phyloP scores from a whole-genome alignment of 2,329 filamentous ascomycete species.

The Diaporthe capsici region DNA sequence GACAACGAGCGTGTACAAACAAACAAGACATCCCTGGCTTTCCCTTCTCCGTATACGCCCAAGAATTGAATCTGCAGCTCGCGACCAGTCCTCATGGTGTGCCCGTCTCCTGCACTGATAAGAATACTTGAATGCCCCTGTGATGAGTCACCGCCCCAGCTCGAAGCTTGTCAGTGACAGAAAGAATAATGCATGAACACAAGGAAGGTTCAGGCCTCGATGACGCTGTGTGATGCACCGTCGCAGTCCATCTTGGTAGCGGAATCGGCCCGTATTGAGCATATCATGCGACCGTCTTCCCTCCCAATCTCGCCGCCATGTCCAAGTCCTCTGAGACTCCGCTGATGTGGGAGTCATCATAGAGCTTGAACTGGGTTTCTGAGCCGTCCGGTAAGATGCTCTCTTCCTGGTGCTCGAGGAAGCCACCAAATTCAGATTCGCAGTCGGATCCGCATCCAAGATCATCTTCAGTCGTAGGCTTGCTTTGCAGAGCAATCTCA shows the following conservation, averaged over 20 bases:
- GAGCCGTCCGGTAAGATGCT: constrained; percentile 7
- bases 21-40: background rate
- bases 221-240: background rate
- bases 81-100: background rate
- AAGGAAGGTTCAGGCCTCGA: background rate
- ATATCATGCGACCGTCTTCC: background rate
- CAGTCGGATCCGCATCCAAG: background rate
- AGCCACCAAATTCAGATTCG: constrained; percentile 29
- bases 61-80: background rate
- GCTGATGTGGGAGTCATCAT: constrained; percentile 21
- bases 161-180: background rate
- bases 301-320: constrained; percentile 33
- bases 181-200: background rate
- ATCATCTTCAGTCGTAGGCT: background rate
- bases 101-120: background rate
- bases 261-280: background rate
- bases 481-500: background rate
- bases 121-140: constrained; percentile 1
- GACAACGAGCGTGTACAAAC: constrained; percentile 30
- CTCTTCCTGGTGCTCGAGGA: constrained; percentile 39
- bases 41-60: background rate
- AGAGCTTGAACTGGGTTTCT: background rate
- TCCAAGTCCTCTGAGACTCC: constrained; percentile 24
- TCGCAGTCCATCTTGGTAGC: background rate
- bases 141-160: background rate